Base-by-base conservation (phyloP, 2,329 filamentous ascomycete genomes). In the Zymoseptoria passerinii region DNA sequence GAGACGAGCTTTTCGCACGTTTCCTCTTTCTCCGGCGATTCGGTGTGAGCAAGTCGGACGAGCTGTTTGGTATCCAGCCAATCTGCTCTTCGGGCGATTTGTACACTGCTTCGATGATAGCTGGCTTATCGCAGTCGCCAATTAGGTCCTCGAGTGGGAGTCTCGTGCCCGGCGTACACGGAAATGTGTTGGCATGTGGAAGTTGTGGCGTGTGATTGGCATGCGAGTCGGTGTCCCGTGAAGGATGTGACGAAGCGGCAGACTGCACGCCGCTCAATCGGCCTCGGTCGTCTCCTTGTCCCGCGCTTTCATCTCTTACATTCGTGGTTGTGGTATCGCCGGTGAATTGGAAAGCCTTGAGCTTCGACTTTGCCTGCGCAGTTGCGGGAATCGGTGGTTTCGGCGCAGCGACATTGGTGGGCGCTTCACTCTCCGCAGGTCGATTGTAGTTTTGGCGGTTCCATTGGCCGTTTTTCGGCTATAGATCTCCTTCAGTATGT, bases 121-220 rank as follows among this genome's bases (percentile, higher is more conserved):
- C 75, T 8, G 76, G 76, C 66, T 84, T 81, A 68, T 85, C 83
- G 52, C 78, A 78, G 67, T 84, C 83, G 61, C 81, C 81, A 51
- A 86, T 82, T 29, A 86, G 73, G 61, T 85, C 83, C 29, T 81
- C 81, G 10, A 86, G 72, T 23, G 83, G 81, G 48, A 85, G 77
- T 57, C 81, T 75, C 50, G 82, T 80, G 23, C 78, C 79, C 1
- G 83, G 83, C 13, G 83, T 86, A 48, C 82, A 82, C 2, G 83
- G 83, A 16, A 75, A 75, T 28, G 74, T 70, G 23, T 72, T 68
- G 28, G 65, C 63, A 55, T 72, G 68, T 3, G 61, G 62, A 8
- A 68, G 55, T 40, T 62, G 62, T 10, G 66, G 65, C 9, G 65
- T 65, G n/a, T 62, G 62, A 28, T 27, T 55, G 28, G 49, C 53